Evolutionary conservation across 2,329 filamentous ascomycete genomes (phyloP), one percentile per base, ranked within the genome.

Genomic region (Hypoxylon sp.): DNA sequence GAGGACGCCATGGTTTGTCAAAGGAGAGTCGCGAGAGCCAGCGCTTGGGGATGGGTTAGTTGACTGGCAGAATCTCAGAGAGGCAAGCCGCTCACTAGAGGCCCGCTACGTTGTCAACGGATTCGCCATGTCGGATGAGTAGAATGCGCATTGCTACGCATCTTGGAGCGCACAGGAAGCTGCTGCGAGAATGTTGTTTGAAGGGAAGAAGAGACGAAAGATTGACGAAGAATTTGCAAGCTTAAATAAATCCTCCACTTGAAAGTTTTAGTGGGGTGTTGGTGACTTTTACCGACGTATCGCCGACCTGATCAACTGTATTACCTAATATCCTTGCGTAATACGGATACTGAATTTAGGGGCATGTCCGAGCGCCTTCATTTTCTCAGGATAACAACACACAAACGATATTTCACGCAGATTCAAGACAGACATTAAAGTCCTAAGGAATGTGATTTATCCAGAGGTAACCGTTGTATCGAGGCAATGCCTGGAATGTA

Each of bases 81-180:
- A 11, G 33, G 48, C 37, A 35, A 11, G 47, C 55, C 48, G 55
- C 83, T 69, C 80, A 91, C 88, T 90, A 93, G 58, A 91, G 76
- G 51, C 87, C 84, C 35, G 88, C 89, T 56, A 95, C 88, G 73
- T 97, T 97, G 76, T 97, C 90, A 64, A 96, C 90, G 13, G 91
- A 94, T 78, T 97, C 92, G 70, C 88, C 92, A 80, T 97, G 92
- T 54, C 92, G 88, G 69, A 96, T 86, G 67, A 97, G 82, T 69
- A 92, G 86, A 52, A 97, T 74, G 70, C 81, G 71, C 84, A 73
- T 73, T 48, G 60, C 55, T 53, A 31, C 58, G 51, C 65, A 40
- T 59, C 69, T 31, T 27, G 18, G 11, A 13, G 17, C 33, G 35
- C n/a, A n/a, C n/a, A n/a, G n/a, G n/a, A n/a, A n/a, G n/a, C n/a